Evolutionary conservation across 2,329 filamentous ascomycete species (phyloP).

Genomic region (Venturia nashicola): DNA sequence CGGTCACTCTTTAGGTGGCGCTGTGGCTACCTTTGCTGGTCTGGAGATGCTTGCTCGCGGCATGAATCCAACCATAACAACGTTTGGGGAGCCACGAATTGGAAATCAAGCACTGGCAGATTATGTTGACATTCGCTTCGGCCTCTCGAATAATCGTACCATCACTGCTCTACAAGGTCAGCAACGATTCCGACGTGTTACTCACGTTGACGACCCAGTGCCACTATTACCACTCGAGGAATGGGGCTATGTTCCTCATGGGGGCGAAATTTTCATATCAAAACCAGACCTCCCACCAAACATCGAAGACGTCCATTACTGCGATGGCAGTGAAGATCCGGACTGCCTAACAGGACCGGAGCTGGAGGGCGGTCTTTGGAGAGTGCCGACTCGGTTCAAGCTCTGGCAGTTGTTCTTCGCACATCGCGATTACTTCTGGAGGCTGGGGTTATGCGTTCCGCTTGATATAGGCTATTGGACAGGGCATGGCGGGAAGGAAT

Average conservation of each 20-base stretch:
- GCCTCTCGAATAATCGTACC: conserved; percentile 16
- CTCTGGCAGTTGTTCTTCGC: conserved; percentile 91
- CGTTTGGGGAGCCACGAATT: conserved; percentile 74
- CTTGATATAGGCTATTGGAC: neutral
- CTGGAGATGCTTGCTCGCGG: conserved; percentile 70
- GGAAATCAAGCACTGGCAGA: conserved; percentile 41
- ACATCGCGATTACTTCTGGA: conserved; percentile 94
- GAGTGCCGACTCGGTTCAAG: conserved; percentile 47
- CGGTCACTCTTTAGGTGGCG: conserved; percentile 85
- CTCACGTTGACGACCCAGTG: conserved; percentile 77
- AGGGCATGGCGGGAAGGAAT: neutral
- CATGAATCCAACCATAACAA: conserved; percentile 68
- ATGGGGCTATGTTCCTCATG: conserved; percentile 80
- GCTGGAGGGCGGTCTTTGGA: conserved; percentile 16
- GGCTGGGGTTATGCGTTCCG: conserved; percentile 78
- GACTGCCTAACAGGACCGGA: conserved; percentile 52
- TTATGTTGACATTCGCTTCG: conserved; percentile 44
- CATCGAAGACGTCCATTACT: conserved; percentile 56
- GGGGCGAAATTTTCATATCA: conserved; percentile 76
- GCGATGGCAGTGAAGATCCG: conserved; percentile 58
- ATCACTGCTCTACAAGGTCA: conserved; percentile 10
- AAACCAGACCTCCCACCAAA: conserved; percentile 58
- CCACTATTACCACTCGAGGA: conserved; percentile 74
- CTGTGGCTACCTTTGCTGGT: conserved; percentile 80
- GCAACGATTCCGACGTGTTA: conserved; percentile 59